Conservation (phyloP, 441 rosid species). For the Croton laevigatus region DNA sequence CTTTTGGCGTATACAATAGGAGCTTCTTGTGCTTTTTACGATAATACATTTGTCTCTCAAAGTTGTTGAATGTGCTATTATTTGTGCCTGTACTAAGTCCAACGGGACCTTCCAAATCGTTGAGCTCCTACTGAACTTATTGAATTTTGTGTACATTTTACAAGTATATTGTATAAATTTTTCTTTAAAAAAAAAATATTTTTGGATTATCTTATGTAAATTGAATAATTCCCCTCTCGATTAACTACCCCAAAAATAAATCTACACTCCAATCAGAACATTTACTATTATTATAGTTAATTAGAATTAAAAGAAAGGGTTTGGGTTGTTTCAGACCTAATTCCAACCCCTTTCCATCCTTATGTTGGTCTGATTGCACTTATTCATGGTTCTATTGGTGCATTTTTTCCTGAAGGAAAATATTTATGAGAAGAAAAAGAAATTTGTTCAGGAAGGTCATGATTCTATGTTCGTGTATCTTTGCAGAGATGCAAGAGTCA, state of each 20-base stretch:
- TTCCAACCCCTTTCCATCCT: neutral
- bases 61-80: neutral
- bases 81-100: neutral
- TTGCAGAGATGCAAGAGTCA: conserved; percentile 79
- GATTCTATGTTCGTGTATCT: conserved; percentile 8
- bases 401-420: neutral
- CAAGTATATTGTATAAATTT: neutral
- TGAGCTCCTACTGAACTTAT: neutral
- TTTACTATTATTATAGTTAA: neutral
- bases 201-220: too few species aligned
- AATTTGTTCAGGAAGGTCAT: neutral
- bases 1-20: neutral
- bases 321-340: too few species aligned
- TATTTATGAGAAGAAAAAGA: neutral
- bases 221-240: too few species aligned
- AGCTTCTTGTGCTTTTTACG: neutral
- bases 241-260: neutral
- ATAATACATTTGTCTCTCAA: neutral
- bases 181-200: too few species aligned
- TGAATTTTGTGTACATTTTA: neutral
- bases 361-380: neutral
- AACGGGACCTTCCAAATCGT: neutral
- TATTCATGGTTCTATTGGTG: neutral
- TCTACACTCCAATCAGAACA: neutral
- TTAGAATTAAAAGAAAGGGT: neutral